Evolutionary conservation across 805 yeast genomes (phyloP), one percentile per base, ranked within the genome.

Genomic region (Starmerella riodocensis): DNA sequence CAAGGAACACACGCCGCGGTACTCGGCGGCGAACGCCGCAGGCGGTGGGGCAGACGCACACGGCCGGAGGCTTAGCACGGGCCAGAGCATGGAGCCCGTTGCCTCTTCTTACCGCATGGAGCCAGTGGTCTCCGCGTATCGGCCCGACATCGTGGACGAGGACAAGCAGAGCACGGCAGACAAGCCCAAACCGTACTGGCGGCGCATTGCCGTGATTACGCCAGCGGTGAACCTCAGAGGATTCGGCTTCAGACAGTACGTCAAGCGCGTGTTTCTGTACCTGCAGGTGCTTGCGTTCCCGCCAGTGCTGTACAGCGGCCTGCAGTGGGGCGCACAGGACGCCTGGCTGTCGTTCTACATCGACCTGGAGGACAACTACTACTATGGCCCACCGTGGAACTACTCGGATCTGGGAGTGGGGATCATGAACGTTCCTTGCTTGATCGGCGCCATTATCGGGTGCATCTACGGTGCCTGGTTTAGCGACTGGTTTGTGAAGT

Each of bases 261-360:
- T 70, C 47, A 55, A 63, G 40, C 70, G 77, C 36, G 59, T 79
- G 22, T 63, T 66, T 64, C 55, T 62, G 4, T 61, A 61, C 33
- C 63, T 68, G 41, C 47, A 54, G 16, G 53, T 58, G 3, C 47
- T 56, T 12, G 30, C 47, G 4, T 56, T 61, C 40, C 78, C 81
- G 3, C 62, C 69, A 13, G 73, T 76, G 3, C 51, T 73, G n/a
- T 76, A 73, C 66, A 66, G 71, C n/a, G 80, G 80, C 20, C 51
- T 73, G 20, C 72, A 78, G 47, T 80, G 88, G 88, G 88, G 88
- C 32, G 64, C 74, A 42, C 88, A 79, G 56, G 84, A 78, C 53
- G 80, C 84, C 0, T 75, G 78, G 53, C 65, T 79, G 47, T 73
- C 86, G 0, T 79, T 80, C 51, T 80, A 78, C 56, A 57, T 80